phyloP scores from a whole-genome alignment of 805 yeast genomes.

The Candida schatavii region DNA sequence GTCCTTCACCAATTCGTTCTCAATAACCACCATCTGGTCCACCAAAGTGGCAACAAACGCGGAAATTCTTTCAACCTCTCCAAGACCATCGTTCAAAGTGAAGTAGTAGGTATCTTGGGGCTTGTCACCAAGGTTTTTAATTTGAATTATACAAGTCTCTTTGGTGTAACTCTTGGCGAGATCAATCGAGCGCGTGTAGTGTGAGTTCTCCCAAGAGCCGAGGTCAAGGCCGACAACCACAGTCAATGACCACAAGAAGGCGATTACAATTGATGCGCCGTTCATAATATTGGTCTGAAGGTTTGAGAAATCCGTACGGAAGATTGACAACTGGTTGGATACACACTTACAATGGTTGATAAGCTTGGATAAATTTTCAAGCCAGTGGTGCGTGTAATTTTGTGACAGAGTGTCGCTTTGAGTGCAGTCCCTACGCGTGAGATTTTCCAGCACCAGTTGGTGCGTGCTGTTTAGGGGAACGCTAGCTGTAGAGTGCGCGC shows the following conservation, averaged over 20 bases:
- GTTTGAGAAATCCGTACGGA: too few species aligned
- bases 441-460: too few species aligned
- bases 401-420: slow-evolving; percentile 5
- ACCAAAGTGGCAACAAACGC: slow-evolving; percentile 37
- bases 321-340: too few species aligned
- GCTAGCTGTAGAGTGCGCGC: too few species aligned
- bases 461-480: too few species aligned
- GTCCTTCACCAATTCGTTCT: slow-evolving; percentile 14
- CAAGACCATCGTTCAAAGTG: slow-evolving; percentile 52
- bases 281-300: neutral
- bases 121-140: slow-evolving; percentile 53
- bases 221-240: slow-evolving; percentile 3
- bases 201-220: slow-evolving; percentile 52
- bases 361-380: neutral
- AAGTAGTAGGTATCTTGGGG: slow-evolving; percentile 58
- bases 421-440: slow-evolving; percentile 1
- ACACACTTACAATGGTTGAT: too few species aligned
- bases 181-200: slow-evolving; percentile 58
- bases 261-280: neutral
- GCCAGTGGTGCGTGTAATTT: neutral
- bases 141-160: slow-evolving; percentile 54
- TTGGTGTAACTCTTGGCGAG: slow-evolving; percentile 62
- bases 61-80: slow-evolving; percentile 39
- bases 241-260: slow-evolving; percentile 5
- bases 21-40: slow-evolving; percentile 20